A percentile compares a stretch with the other conserved stretches of the same genome.
phyloP scores from a whole-genome alignment of 345 rosid genomes.

The Eucalyptus curtisii region DNA sequence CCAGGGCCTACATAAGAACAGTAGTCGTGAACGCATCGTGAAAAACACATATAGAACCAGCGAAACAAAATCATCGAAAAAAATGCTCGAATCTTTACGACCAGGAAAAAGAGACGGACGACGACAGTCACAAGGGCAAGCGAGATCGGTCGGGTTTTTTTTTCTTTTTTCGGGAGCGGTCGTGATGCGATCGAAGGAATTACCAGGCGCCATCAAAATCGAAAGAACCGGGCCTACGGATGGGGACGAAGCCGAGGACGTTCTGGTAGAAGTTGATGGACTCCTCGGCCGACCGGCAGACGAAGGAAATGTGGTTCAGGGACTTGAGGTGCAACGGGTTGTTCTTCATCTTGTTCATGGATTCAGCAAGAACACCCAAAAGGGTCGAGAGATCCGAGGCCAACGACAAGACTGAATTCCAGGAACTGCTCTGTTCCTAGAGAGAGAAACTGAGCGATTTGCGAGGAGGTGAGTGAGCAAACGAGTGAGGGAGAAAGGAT shows the following conservation, averaged over 20 bases:
- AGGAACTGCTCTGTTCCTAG: neutral
- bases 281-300: constrained; percentile 56
- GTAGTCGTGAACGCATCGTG: neutral
- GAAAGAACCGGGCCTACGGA: constrained; percentile 81
- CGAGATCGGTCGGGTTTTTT: neutral
- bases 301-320: constrained; percentile 64
- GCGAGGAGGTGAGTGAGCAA: neutral
- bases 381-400: neutral
- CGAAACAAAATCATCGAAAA: neutral
- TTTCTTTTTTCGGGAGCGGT: neutral
- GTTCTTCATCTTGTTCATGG: constrained; percentile 7
- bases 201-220: constrained; percentile 93
- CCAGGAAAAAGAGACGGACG: neutral
- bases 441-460: neutral
- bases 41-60: neutral
- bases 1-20: neutral
- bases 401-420: neutral
- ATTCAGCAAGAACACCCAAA: neutral
- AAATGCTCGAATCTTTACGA: neutral
- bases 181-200: neutral
- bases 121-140: neutral
- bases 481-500: neutral
- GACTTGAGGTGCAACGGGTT: constrained; percentile 76
- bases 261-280: constrained; percentile 66
- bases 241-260: constrained; percentile 67